Evolutionary conservation across 2,329 filamentous ascomycete genomes (phyloP), one percentile per base, ranked within the genome.

Genomic region (Lasiodiplodia hormozganensis): DNA sequence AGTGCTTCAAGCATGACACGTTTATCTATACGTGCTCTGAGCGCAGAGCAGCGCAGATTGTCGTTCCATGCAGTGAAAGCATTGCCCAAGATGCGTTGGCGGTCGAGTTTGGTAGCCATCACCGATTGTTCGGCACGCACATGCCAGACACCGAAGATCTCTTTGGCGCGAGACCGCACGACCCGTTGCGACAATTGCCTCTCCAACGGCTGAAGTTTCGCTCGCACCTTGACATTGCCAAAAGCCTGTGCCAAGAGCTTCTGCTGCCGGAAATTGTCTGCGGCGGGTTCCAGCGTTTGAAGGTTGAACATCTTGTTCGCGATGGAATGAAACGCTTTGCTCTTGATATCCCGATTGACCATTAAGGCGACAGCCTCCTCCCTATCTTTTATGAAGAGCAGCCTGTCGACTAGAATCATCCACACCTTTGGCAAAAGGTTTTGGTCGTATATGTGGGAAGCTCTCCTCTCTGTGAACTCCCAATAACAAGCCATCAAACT

Each of bases 21-120:
- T 70, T 87, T 84, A 70, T 89, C 82, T 58, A 89, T 86, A 16
- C 83, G 84, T 23, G 82, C 79, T 60, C 77, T 79, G 2, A 90
- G 76, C 18, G 84, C 83, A 71, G 84, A 81, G 70, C 82, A 84
- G 21, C 88, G 86, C 18, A 89, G 80, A 18, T 80, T 80, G 72
- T 90, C 86, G 70, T 90, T 90, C 89, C 89, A 91, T 12, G 81
- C 79, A 1, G 84, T 88, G 81, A 86, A 88, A 3, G 86, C 82
- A 74, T 87, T 88, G 62, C 83, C 84, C 62, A 89, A 73, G 34
- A 89, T 75, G 56, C 87, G 84, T 71, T 81, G 75, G 12, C 80
- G 83, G 73, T 89, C 82, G 38, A 86, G 78, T 62, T 82, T 77
- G 25, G 79, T 77, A 21, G 88, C 88, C 71, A 83, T 79, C 57